Conservation (phyloP, 2,329 filamentous ascomycete genomes). For the Fusarium multiceps region DNA sequence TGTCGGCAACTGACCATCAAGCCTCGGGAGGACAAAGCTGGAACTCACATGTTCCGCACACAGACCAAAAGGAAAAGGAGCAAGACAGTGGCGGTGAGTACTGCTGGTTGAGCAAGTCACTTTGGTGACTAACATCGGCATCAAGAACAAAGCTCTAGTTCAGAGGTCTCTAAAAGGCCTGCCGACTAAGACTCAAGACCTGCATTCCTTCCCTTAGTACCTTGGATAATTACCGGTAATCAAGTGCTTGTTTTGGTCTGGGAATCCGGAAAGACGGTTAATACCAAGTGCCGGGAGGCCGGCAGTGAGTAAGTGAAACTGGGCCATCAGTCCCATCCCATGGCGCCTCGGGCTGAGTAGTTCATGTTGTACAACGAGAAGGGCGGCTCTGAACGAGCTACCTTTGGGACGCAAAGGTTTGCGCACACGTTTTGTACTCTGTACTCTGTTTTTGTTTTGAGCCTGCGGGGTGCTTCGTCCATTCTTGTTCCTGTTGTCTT, state of each 20-base stretch:
- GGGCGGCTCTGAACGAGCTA: neutral
- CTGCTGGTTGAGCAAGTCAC: neutral
- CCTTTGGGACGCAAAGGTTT: neutral
- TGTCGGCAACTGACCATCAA: conserved; percentile 16
- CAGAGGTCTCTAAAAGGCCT: neutral
- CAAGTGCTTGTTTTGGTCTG: neutral
- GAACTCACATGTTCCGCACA: neutral
- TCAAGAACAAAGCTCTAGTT: neutral
- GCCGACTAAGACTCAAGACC: neutral
- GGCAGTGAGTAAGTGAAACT: conserved; percentile 20
- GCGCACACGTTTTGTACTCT: conserved; percentile 1
- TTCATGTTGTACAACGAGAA: conserved; percentile 4
- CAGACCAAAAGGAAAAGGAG: neutral
- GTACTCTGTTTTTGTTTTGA: neutral
- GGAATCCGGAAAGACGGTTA: conserved; percentile 1
- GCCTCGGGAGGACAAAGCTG: neutral
- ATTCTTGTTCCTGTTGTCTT: neutral
- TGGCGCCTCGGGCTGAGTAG: neutral
- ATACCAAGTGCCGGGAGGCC: conserved; percentile 11
- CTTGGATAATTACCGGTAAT: neutral
- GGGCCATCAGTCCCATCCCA: neutral
- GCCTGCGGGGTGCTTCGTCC: neutral
- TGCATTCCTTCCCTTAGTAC: neutral
- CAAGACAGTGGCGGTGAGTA: conserved; percentile 18
- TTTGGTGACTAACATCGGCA: neutral